Conservation (phyloP, 257 asterid genomes). For the Knoxia roxburghii region DNA sequence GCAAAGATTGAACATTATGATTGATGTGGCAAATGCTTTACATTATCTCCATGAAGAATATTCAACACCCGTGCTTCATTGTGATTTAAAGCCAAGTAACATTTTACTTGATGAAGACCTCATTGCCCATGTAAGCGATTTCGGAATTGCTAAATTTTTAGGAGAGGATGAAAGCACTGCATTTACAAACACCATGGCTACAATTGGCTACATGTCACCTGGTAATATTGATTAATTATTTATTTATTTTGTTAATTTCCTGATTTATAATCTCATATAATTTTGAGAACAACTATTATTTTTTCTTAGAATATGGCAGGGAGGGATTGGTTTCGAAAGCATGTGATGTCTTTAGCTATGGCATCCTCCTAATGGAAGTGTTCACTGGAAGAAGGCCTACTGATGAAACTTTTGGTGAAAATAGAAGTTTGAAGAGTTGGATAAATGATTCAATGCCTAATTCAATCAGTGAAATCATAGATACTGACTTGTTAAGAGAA, state of each 20-base stretch:
- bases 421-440: conserved; percentile 6
- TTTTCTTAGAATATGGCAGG: no score
- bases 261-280: no score
- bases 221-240: background rate
- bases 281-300: no score
- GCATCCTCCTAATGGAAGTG: conserved; percentile 10
- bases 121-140: conserved; percentile 17
- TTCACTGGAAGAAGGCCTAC: conserved; percentile 9
- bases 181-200: conserved; percentile 7
- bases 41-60: conserved; percentile 13
- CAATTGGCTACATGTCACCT: conserved; percentile 14
- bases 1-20: conserved; percentile 10
- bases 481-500: background rate
- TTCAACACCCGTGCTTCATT: conserved; percentile 14
- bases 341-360: conserved; percentile 11
- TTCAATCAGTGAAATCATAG: background rate
- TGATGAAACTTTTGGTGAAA: conserved; percentile 1
- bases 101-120: conserved; percentile 13
- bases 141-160: conserved; percentile 18
- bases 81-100: conserved; percentile 19
- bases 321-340: conserved; percentile 6
- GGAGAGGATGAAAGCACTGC: background rate
- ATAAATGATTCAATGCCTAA: background rate
- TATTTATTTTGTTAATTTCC: background rate
- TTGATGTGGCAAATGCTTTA: conserved; percentile 12